phyloP scores from a whole-genome alignment of 192 early-diverging fungal genomes.

The Cetraspora pellucida region DNA sequence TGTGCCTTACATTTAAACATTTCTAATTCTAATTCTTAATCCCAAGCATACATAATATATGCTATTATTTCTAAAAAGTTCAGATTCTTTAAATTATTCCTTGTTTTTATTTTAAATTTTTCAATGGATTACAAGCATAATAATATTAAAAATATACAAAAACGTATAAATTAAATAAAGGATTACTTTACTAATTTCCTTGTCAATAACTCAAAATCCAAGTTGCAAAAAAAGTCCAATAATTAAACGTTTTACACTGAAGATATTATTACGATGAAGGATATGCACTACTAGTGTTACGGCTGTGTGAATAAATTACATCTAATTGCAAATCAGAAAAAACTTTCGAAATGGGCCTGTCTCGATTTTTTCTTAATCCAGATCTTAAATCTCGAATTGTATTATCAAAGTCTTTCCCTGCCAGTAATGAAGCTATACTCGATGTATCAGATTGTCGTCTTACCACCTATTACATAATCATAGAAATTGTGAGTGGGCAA shows the following conservation, averaged over 20 bases:
- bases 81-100: too few relatives aligned
- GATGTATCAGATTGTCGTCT: slow-evolving; percentile 35
- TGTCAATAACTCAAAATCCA: not conserved
- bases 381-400: slow-evolving; percentile 42
- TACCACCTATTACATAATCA: not conserved
- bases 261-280: not conserved
- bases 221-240: not conserved
- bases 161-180: not conserved
- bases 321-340: slow-evolving; percentile 37
- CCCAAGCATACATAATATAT: too few relatives aligned
- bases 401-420: slow-evolving; percentile 46
- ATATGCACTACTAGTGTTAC: not conserved
- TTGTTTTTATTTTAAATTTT: too few relatives aligned
- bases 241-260: not conserved
- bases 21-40: too few relatives aligned
- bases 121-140: not conserved
- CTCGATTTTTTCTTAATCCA: slow-evolving; percentile 38
- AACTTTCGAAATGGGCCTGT: slow-evolving; percentile 44
- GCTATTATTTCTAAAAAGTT: too few relatives aligned
- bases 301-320: not conserved
- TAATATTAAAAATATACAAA: not conserved
- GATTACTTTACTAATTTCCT: not conserved
- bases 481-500: not conserved
- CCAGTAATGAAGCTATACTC: slow-evolving; percentile 29
- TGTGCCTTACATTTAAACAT: too few relatives aligned